Conservation (phyloP, 345 rosid genomes). For the Noccaea bulbosa region DNA sequence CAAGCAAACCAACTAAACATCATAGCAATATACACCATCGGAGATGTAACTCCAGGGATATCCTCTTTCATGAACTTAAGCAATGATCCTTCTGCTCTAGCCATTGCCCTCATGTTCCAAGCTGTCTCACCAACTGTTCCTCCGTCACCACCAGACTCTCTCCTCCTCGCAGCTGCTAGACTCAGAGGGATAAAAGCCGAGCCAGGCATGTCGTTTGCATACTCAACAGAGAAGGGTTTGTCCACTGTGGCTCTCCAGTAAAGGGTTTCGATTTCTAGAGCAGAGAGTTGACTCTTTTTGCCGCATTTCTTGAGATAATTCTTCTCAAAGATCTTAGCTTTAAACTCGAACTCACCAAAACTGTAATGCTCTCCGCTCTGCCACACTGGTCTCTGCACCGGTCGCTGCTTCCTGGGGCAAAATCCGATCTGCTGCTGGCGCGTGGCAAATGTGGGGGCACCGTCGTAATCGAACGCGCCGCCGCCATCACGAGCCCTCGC, state of each 20-base stretch:
- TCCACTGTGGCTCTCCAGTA: slow-evolving; percentile 96
- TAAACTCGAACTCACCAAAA: slow-evolving; percentile 84
- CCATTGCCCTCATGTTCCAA: slow-evolving; percentile 97
- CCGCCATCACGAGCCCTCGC: slow-evolving; percentile 40
- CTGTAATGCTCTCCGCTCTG: slow-evolving; percentile 93
- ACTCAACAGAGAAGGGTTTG: slow-evolving; percentile 92
- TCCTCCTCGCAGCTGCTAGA: slow-evolving; percentile 51
- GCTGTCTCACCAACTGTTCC: slow-evolving; percentile 80
- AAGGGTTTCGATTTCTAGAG: slow-evolving; percentile 74
- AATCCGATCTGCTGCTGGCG: slow-evolving; percentile 99
- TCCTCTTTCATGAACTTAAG: slow-evolving; percentile 97
- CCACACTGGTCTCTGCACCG: slow-evolving; percentile 93
- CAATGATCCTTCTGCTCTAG: slow-evolving; percentile 89
- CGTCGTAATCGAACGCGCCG: slow-evolving; percentile 41
- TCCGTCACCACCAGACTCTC: slow-evolving; percentile 61
- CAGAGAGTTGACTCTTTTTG: slow-evolving; percentile 62
- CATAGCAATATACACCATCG: slow-evolving; percentile 97
- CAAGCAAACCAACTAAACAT: slow-evolving; percentile 99
- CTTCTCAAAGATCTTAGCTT: slow-evolving; percentile 80
- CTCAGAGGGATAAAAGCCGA: slow-evolving; percentile 72
- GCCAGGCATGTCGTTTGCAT: slow-evolving; percentile 98
- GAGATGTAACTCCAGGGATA: slow-evolving; percentile 98
- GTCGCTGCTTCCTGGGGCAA: slow-evolving; percentile 88
- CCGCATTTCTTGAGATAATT: slow-evolving; percentile 62
- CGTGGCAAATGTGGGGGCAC: slow-evolving; percentile 88